Base-by-base conservation (phyloP, 2,329 filamentous ascomycete genomes). In the Ophiosphaerella narmari region DNA sequence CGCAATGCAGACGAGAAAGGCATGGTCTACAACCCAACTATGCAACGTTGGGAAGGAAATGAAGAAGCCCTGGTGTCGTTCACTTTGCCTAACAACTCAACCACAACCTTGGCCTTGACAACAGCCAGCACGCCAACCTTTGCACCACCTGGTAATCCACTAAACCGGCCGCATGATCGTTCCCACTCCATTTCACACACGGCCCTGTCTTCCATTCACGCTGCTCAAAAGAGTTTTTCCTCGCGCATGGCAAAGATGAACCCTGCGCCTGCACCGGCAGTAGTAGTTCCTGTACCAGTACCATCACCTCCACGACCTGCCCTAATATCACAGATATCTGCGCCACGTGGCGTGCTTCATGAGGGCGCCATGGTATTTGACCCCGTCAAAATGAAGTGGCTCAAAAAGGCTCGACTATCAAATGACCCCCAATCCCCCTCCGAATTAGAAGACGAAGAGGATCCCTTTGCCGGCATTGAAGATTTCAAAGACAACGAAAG, bases 321-420 rank as follows among this genome's bases (percentile, higher is more conserved):
- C 5, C 82, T 99, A 14, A 99, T 99, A 65, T 91, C 91, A 40
- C 94, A 96, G 59, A 90, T 97, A 59, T 89, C 88, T 46, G 86
- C 62, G 23, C 70, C 87, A 54, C 90, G 93, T 66, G 92, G 91
- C 54, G 88, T 96, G 12, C 92, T 97, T 74, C 89, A 97, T 32
- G 91, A 97, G 50, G 90, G 91, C n/a, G 91, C 91, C 61, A 99
- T 99, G 94, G 89, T 97, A 8, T 99, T 97, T 71, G 94, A 99
- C 68, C 94, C 94, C 3, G 87, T 91, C 55, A 90, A 90, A 63
- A 97, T 99, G 93, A 95, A 91, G 72, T 99, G 94, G 94, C 82
- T 97, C 48, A 97, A 96, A 73, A 79, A 94, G 2, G 62, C 66
- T 24, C 53, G 79, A 55, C 43, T 55, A 26, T 49, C 65, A 6